Evolutionary conservation across 1,284 basidiomycete species (phyloP), one percentile per base, ranked within the genome.

Genomic region (Pseudozyma tsukubaensis): DNA sequence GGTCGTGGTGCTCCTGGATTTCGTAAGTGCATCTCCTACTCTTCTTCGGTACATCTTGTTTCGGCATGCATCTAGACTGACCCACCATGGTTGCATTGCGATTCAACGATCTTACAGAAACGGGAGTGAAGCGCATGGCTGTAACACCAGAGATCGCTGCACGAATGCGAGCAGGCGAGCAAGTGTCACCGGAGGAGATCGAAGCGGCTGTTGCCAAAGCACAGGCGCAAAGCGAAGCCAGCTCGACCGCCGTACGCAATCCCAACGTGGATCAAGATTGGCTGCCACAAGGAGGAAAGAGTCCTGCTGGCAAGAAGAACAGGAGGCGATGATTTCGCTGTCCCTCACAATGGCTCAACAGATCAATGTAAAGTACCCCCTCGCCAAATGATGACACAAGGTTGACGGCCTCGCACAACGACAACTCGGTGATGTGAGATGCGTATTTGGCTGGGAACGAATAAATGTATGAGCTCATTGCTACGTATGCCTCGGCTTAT

Each of bases 1-100:
- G 80, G 80, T 5, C 64, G 80, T 4, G 80, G 80, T 29, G 80
- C 80, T 29, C 80, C 80, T 32, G 80, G 80, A 10, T 82, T 82
- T 53, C 78, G 72, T 74, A 64, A 44, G 68, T 66, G n/a, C 24
- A 3, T 13, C 45, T 21, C 24, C 10, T 51, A 16, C 34, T 47
- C 50, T 21, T 24, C 54, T 1, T n/a, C 13, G 3, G 3, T 18
- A 32, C 4, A 47, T 6, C n/a, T n/a, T n/a, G n/a, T n/a, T n/a
- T n/a, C n/a, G n/a, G n/a, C n/a, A n/a, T n/a, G n/a, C n/a, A n/a
- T n/a, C n/a, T n/a, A n/a, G n/a, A n/a, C n/a, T n/a, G n/a, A n/a
- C n/a, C n/a, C n/a, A n/a, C n/a, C n/a, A n/a, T n/a, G n/a, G n/a
- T 5, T 24, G 18, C 24, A 59, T 39, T 52, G 13, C 16, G 3